Evolutionary conservation across 495 filamentous ascomycete genomes (phyloP), one percentile per base, ranked within the genome.

Genomic region (Tricharina praecox): DNA sequence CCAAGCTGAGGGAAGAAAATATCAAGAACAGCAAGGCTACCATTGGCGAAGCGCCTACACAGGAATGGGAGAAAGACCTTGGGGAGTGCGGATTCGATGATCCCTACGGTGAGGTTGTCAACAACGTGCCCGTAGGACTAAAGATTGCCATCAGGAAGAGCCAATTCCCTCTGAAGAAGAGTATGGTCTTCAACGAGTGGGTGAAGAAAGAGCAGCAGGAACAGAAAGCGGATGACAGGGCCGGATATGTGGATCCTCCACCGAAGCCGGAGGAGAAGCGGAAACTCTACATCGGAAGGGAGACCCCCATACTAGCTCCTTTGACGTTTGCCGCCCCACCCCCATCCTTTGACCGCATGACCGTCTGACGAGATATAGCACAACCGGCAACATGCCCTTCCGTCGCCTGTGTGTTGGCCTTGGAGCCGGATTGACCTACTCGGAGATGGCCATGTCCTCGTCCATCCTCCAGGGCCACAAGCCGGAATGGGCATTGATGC

Each of bases 361-460:
- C n/a, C n/a, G n/a, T n/a, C n/a, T n/a, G n/a, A n/a, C n/a, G n/a
- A n/a, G n/a, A n/a, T n/a, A 73, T 15, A 78, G 90, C 0, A 97
- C 90, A 2, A 90, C 95, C 64, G 90, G 90, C n/a, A 97, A 97
- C 55, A 67, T 96, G 23, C 92, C 90, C 1, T 97, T 94, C 68
- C 81, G 90, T 36, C 75, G 92, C 43, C 74, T 97, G n/a, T 96
- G 90, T 56, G 76, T 79, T 0, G 77, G 81, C 43, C 73, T 95
- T 16, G 92, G 90, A 19, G 87, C 90, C 16, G 82, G 93, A 52
- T 66, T 92, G 28, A 97, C 88, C 2, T 96, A 94, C 67, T 96
- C 90, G 0, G 90, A 97, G 60, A 97, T 97, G 90, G 90, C 92
- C 3, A 82, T 96, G 77, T 76, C 85, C 30, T 63, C 93, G 54